Percentiles rank a stretch among this genome's conserved stretches.
Evolutionary conservation across 2,329 filamentous ascomycete species (phyloP).

Genomic region (Hypoxylon sp.): DNA sequence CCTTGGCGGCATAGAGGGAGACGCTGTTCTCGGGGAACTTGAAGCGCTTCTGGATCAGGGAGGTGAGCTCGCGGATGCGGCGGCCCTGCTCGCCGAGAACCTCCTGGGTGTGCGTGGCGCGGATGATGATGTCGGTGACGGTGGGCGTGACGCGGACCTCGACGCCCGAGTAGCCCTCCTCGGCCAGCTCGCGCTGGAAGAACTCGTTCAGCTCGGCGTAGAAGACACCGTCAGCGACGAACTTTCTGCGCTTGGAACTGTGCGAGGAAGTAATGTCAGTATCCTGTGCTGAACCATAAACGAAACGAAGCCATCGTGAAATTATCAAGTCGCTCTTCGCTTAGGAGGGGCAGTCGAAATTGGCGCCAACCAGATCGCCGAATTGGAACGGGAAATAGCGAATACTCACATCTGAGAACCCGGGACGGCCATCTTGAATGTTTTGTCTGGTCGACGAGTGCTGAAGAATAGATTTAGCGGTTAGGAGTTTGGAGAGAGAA

Average conservation of each 20-base stretch:
- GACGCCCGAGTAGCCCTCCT: slow-evolving; percentile 99
- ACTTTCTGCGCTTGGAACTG: slow-evolving; percentile 94
- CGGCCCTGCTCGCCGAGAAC: slow-evolving; percentile 99
- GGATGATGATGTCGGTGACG: slow-evolving; percentile 99
- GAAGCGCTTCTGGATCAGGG: slow-evolving; percentile 99
- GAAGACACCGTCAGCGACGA: slow-evolving; percentile 99
- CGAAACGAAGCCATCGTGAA: slow-evolving; percentile 27
- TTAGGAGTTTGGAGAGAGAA: slow-evolving; percentile 43
- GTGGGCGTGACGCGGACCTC: slow-evolving; percentile 99
- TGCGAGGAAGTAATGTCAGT: slow-evolving; percentile 44
- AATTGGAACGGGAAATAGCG: slow-evolving; percentile 7
- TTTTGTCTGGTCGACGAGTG: slow-evolving; percentile 55
- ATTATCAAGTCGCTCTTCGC: slow-evolving; percentile 15
- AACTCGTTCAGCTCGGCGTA: slow-evolving; percentile 99
- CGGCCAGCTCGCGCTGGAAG: slow-evolving; percentile 99
- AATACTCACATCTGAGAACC: slow-evolving; percentile 73
- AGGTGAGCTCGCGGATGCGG: slow-evolving; percentile 99
- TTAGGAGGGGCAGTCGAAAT: slow-evolving; percentile 26
- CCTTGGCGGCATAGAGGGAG: slow-evolving; percentile 99
- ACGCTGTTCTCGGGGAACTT: slow-evolving; percentile 99
- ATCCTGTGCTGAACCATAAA: slow-evolving; percentile 12
- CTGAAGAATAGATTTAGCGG: slow-evolving; percentile 55
- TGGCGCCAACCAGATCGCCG: slow-evolving; percentile 1
- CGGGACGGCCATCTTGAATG: slow-evolving; percentile 72
- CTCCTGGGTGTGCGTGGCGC: slow-evolving; percentile 99